Evolutionary conservation across 1,139 yeast species (phyloP).

Genomic region (Debaryomyces udenii): DNA sequence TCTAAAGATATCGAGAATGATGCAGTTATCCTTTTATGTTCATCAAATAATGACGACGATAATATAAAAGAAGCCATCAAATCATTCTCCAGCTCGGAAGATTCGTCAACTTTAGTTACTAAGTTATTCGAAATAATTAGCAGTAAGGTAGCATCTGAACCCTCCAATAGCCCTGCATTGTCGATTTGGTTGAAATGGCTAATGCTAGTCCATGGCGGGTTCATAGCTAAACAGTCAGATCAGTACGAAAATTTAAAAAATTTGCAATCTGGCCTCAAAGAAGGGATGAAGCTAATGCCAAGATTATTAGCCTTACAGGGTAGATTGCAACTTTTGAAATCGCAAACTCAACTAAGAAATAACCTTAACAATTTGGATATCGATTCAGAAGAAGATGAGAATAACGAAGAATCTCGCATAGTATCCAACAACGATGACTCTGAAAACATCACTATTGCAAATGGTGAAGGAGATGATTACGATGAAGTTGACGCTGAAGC

Average conservation of each 20-base stretch:
- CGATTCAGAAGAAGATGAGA: conserved; percentile 29
- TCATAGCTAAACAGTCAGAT: conserved; percentile 35
- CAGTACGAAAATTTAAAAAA: conserved; percentile 33
- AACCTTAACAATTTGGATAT: conserved; percentile 22
- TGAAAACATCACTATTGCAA: conserved; percentile 34
- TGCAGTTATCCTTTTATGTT: conserved; percentile 32
- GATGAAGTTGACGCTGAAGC: conserved; percentile 26
- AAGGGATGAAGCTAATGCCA: conserved; percentile 40
- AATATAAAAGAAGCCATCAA: conserved; percentile 40
- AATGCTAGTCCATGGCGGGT: conserved; percentile 47
- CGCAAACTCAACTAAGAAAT: conserved; percentile 41
- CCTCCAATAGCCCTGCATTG: conserved; percentile 34
- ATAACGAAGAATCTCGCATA: conserved; percentile 21
- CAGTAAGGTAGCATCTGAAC: conserved; percentile 35
- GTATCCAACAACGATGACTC: conserved; percentile 19
- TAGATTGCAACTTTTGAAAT: conserved; percentile 42
- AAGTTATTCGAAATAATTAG: conserved; percentile 39
- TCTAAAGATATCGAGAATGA: conserved; percentile 13
- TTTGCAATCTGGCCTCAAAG: conserved; percentile 31
- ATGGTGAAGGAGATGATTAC: conserved; percentile 47
- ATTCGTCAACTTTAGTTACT: conserved; percentile 22
- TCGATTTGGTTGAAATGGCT: conserved; percentile 56
- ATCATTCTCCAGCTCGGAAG: conserved; percentile 22
- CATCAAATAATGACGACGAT: conserved; percentile 35
- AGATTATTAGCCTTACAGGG: conserved; percentile 48